Base-by-base conservation (phyloP, 805 yeast species). In the Wickerhamiella musiphila region DNA sequence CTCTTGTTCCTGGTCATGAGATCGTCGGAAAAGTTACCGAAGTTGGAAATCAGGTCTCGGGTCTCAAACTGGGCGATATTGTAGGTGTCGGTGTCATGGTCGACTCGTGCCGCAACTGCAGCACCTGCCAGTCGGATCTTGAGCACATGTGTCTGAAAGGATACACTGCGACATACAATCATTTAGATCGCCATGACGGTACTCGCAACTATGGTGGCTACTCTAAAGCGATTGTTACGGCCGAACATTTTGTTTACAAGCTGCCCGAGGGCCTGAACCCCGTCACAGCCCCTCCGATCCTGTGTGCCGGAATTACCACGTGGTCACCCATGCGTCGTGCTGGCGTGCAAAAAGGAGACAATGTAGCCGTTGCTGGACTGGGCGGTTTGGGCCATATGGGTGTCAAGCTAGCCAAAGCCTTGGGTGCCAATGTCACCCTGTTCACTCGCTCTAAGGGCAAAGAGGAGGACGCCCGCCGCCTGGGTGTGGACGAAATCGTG, bases 101-200 rank as follows among this genome's bases (percentile, higher is more conserved):
- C 56, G 70, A 76, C 39, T 72, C 83, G 22, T 79, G 92, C 60
- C 55, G 72, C 56, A 56, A 68, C 35, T 78, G 92, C 59, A 90
- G 78, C 58, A 68, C 57, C 65, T 78, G 92, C 61, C 64, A 64
- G 47, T 65, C 70, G 49, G 59, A 58, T 17, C 61, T 60, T 47
- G 92, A 78, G 57, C 66, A 86, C 42, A 70, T 70, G 56, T 78
- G 92, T 61, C 59, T 70, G 17, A 48, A 60, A 9, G 82, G 81
- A 32, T 75, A 55, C 45, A 66, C 78, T 51, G 74, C 90, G 15
- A 93, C 93, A 48, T 81, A 77, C 70, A 75, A 84, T 28, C n/a
- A 83, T 75, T 50, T 86, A 82, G 55, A 93, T 93, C 45, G 72
- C 92, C 22, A 78, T 82, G 74, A 93, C 81, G 59, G 81, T 82